Evolutionary conservation across 257 asterid genomes (phyloP).

Genomic region (Cordia subcordata): DNA sequence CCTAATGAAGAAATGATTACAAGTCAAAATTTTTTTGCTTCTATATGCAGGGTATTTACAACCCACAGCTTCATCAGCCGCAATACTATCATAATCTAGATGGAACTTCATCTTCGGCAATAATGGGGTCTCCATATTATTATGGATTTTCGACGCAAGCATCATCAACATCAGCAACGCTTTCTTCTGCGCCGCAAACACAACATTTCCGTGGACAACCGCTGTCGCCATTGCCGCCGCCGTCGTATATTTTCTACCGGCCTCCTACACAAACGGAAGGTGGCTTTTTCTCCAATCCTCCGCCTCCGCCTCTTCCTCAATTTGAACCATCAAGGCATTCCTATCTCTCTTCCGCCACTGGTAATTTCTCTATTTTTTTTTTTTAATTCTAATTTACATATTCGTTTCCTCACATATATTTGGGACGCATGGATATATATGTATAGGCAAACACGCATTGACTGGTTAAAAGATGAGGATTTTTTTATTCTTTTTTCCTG

Average conservation of each 20-base stretch:
- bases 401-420: no score
- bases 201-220: slow-evolving; percentile 66
- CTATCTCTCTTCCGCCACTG: slow-evolving; percentile 57
- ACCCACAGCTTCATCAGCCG: slow-evolving; percentile 65
- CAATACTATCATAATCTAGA: slow-evolving; percentile 67
- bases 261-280: slow-evolving; percentile 56
- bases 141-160: slow-evolving; percentile 65
- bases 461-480: no score
- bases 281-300: slow-evolving; percentile 40
- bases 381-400: not conserved
- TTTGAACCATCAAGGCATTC: slow-evolving; percentile 54
- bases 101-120: slow-evolving; percentile 51
- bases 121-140: slow-evolving; percentile 58
- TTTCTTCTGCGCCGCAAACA: slow-evolving; percentile 48
- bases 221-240: no score
- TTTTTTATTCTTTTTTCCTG: no score
- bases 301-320: slow-evolving; percentile 35
- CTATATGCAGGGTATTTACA: slow-evolving; percentile 60
- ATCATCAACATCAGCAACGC: slow-evolving; percentile 55
- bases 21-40: not conserved
- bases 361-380: slow-evolving; percentile 22
- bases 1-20: not conserved
- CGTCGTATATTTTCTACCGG: slow-evolving; percentile 72
- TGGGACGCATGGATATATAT: no score
- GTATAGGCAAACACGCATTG: no score